phyloP scores from a whole-genome alignment of 495 filamentous ascomycete genomes.

The Penicillium robsamsonii region DNA sequence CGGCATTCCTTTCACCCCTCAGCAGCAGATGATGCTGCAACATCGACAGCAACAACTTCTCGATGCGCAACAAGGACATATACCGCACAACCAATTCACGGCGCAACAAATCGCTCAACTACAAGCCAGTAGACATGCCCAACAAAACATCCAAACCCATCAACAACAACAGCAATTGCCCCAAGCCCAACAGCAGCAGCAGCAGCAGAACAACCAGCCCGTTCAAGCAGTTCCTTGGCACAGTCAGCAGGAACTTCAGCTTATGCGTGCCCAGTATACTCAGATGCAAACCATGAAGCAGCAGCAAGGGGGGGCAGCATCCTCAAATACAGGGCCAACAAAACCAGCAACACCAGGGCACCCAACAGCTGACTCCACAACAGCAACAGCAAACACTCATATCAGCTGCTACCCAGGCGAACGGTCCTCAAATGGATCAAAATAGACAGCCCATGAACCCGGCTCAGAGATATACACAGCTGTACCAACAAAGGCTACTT shows the following conservation, averaged over 20 bases:
- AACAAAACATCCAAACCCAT: slow-evolving; percentile 53
- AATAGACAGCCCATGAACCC: slow-evolving; percentile 33
- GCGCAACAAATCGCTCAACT: slow-evolving; percentile 47
- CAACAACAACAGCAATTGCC: slow-evolving; percentile 44
- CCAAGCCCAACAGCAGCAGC: slow-evolving; percentile 52
- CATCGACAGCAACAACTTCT: slow-evolving; percentile 54
- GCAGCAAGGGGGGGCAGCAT: slow-evolving; percentile 38
- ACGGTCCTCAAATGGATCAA: slow-evolving; percentile 38
- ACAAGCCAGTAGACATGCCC: slow-evolving; percentile 47
- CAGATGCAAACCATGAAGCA: slow-evolving; percentile 45
- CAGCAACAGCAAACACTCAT: slow-evolving; percentile 44
- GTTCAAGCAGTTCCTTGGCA: too few relatives aligned
- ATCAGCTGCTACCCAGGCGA: slow-evolving; percentile 42
- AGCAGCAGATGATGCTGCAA: slow-evolving; percentile 46
- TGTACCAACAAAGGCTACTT: slow-evolving; percentile 42
- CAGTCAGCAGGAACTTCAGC: slow-evolving; percentile 41
- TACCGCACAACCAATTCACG: slow-evolving; percentile 42
- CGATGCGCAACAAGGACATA: slow-evolving; percentile 45
- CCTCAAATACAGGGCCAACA: slow-evolving; percentile 33
- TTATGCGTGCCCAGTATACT: slow-evolving; percentile 40
- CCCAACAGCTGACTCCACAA: slow-evolving; percentile 36
- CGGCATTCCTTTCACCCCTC: slow-evolving; percentile 39
- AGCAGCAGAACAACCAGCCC: slow-evolving; percentile 51
- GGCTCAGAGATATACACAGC: slow-evolving; percentile 36
- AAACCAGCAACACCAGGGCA: slow-evolving; percentile 35